Base-by-base conservation (phyloP, 345 rosid genomes). In the Citrus mangshanensis region DNA sequence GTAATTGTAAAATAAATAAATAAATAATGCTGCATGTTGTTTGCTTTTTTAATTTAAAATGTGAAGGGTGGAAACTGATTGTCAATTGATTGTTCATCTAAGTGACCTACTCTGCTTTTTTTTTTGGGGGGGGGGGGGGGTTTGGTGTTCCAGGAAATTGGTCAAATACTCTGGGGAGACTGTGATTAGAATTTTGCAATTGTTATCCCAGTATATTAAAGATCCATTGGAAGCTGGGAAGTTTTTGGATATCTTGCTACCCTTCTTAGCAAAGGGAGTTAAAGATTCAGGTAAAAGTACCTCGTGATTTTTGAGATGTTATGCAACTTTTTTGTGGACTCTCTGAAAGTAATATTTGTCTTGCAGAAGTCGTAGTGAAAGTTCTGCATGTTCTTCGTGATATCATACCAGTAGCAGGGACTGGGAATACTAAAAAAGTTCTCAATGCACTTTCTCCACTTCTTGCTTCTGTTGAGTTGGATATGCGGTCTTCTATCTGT, bases 191-290 rank as follows among this genome's bases (percentile, higher is more conserved):
- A 92, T 94, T 78, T 90, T 96, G 80, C 90, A 89, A 78, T 77
- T 90, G 81, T 78, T 96, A 81, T 85, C 92, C 14, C 90, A 86
- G 82, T 91, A 85, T 82, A 78, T 96, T 65, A 72, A 78, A 65
- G 92, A 91, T 85, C 82, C 83, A 25, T 78, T 82, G 51, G 65
- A 78, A 28, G 96, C 87, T 32, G 82, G 76, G 80, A 87, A 87
- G 79, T 89, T 93, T 84, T 74, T 93, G 83, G 97, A 93, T 79
- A 76, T 93, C 82, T 83, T 91, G 81, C 92, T 96, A 66, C 88
- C 92, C 64, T 84, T 91, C 82, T 72, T 96, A 68, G 83, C 88
- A 32, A 89, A 82, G 74, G 84, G 85, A 74, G 82, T 71, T 37
- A 86, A 84, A 80, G 83, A 86, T 85, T 82, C 91, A 74, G 98